phyloP scores from a whole-genome alignment of 345 rosid genomes.

The Euphorbia peplus region DNA sequence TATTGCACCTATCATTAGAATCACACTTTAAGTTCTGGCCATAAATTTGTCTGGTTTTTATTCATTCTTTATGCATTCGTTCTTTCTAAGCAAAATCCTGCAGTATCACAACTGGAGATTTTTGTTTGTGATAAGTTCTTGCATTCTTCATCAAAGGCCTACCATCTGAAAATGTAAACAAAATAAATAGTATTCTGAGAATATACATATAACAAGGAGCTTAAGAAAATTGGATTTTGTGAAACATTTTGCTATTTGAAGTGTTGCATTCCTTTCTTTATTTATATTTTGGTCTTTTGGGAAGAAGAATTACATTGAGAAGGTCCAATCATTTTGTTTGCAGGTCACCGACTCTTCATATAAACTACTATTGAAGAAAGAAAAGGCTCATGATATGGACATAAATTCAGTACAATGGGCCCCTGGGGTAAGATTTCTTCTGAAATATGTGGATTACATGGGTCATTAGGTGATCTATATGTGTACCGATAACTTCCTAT shows the following conservation, averaged over 20 bases:
- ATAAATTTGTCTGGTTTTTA: not conserved
- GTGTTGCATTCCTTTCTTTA: not conserved
- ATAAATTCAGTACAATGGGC: constrained; percentile 81
- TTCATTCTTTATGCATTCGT: not conserved
- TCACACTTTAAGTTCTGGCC: not conserved
- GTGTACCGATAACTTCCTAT: not conserved
- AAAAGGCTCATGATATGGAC: constrained; percentile 92
- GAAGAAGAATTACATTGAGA: constrained; percentile 4
- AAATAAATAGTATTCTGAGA: not conserved
- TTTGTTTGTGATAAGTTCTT: not conserved
- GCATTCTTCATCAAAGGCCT: not conserved
- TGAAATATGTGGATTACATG: not conserved
- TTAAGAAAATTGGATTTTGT: not conserved
- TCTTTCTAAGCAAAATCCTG: not conserved
- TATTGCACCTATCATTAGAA: not conserved
- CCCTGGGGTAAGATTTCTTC: constrained; percentile 56
- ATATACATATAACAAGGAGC: not conserved
- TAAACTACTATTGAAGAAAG: constrained; percentile 60
- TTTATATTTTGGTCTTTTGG: not conserved
- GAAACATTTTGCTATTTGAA: not conserved
- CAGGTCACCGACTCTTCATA: constrained; percentile 74
- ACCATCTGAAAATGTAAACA: not conserved
- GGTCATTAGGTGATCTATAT: not conserved
- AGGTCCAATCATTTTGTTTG: not conserved
- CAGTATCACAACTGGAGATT: not conserved